These are phyloP conservation scores for Solanum bulbocastanum DNA, from an alignment of 257 asterid genomes.

Conservation along the genomic window DNA sequence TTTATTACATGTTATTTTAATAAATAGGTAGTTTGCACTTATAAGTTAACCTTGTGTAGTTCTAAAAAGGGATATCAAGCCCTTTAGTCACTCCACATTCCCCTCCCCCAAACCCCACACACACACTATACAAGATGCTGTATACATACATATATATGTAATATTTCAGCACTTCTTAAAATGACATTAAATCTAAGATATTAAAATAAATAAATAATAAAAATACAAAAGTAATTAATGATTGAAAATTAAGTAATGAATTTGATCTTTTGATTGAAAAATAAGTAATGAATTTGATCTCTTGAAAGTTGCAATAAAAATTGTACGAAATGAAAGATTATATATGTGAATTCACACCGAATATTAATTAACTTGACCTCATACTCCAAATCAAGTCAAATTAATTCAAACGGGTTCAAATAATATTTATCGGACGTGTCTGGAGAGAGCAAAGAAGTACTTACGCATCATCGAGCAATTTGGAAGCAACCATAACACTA, in stretches of 20 bases:
- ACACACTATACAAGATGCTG: background rate
- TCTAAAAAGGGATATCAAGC: background rate
- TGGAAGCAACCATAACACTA: conserved; percentile 82
- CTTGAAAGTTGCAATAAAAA: background rate
- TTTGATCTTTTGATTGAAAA: background rate
- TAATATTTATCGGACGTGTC: background rate
- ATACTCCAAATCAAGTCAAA: background rate
- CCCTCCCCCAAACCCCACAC: background rate
- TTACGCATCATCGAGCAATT: conserved; percentile 78
- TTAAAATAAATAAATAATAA: background rate
- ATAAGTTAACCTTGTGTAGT: background rate
- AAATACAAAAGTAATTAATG: background rate
- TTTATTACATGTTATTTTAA: background rate
- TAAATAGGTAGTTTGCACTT: background rate
- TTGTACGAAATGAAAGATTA: background rate
- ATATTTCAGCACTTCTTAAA: background rate
- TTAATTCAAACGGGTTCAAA: rapidly evolving
- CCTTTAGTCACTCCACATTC: background rate
- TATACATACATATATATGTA: background rate
- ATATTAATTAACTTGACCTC: background rate
- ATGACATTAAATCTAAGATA: background rate
- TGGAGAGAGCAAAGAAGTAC: background rate
- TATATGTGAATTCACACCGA: background rate
- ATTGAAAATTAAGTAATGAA: background rate
- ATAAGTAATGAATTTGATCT: background rate